Percentiles rank a stretch among this genome's conserved stretches.
Conservation (phyloP, 306 rosid species). For the Cucumis melo region DNA sequence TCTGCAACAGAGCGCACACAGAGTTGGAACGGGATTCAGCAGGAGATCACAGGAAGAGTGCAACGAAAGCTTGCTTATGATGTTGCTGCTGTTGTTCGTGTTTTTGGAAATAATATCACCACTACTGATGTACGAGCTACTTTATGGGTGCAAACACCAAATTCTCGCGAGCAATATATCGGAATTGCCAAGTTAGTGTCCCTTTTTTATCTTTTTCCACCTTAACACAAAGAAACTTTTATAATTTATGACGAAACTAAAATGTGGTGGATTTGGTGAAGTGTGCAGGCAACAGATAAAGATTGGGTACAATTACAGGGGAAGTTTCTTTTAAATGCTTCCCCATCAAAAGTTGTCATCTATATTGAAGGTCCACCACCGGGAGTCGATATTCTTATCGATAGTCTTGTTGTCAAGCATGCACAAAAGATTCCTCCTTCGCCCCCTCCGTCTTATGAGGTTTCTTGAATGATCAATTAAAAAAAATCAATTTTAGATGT, state of each 20-base stretch:
- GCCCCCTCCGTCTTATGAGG: conserved; percentile 53
- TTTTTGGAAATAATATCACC: conserved; percentile 70
- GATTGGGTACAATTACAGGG: conserved; percentile 80
- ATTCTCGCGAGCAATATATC: conserved; percentile 71
- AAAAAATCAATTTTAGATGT: background rate
- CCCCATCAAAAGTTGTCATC: conserved; percentile 59
- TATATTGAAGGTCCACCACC: conserved; percentile 90
- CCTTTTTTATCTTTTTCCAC: background rate
- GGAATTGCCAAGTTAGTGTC: conserved; percentile 71
- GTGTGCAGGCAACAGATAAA: conserved; percentile 90
- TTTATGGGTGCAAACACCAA: conserved; percentile 58
- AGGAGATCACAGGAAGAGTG: conserved; percentile 74
- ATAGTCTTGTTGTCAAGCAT: conserved; percentile 61
- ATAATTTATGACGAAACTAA: conserved; percentile 9
- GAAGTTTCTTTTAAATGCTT: conserved; percentile 78
- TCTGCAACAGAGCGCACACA: conserved; percentile 74
- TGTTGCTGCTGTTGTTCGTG: conserved; percentile 55
- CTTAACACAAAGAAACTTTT: background rate
- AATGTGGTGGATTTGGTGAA: conserved; percentile 13
- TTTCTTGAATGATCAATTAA: conserved; percentile 15
- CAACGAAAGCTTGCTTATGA: conserved; percentile 79
- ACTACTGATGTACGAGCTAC: conserved; percentile 64
- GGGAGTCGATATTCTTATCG: conserved; percentile 77
- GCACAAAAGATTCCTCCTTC: conserved; percentile 71
- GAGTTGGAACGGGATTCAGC: conserved; percentile 91